phyloP scores from a whole-genome alignment of 163 green algal genomes.

The Trebouxiophyceae sp. region DNA sequence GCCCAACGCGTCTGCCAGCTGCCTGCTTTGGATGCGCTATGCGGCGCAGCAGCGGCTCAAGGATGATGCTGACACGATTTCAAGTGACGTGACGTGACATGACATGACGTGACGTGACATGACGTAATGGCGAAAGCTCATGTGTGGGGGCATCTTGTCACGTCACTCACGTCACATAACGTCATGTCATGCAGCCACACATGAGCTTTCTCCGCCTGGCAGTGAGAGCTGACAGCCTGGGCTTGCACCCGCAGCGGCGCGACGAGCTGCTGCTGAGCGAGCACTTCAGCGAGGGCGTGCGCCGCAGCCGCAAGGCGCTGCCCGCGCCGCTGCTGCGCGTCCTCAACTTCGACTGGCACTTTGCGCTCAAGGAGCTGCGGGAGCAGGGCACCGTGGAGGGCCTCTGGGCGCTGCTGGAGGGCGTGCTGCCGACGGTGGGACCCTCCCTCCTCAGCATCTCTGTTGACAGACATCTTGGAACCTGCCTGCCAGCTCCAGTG shows the following conservation, averaged over 20 bases:
- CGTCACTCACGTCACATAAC: not conserved
- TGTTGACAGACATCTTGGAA: too few species aligned
- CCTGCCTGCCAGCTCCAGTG: too few species aligned
- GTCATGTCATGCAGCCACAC: not conserved
- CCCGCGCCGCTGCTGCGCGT: constrained; percentile 19
- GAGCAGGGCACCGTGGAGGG: constrained; percentile 79
- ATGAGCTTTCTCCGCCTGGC: not conserved
- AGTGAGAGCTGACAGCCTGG: not conserved
- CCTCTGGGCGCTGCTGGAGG: constrained; percentile 68
- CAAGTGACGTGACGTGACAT: too few species aligned
- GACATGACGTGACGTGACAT: too few species aligned
- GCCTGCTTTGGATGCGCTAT: too few species aligned
- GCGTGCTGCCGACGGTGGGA: constrained; percentile 20
- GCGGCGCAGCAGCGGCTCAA: too few species aligned
- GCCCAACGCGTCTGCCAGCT: too few species aligned
- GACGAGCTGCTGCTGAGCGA: constrained; percentile 65
- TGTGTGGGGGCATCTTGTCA: not conserved
- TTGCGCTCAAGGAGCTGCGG: constrained; percentile 74
- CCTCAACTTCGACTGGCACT: constrained; percentile 92
- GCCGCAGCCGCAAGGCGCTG: constrained; percentile 21
- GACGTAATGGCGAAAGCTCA: not conserved
- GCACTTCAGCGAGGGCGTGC: constrained; percentile 64
- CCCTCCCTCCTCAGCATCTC: too few species aligned
- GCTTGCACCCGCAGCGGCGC: constrained; percentile 7
- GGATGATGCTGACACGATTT: too few species aligned